Evolutionary conservation across 768 basidiomycete species (phyloP).

Genomic region (Leccinum boreale): DNA sequence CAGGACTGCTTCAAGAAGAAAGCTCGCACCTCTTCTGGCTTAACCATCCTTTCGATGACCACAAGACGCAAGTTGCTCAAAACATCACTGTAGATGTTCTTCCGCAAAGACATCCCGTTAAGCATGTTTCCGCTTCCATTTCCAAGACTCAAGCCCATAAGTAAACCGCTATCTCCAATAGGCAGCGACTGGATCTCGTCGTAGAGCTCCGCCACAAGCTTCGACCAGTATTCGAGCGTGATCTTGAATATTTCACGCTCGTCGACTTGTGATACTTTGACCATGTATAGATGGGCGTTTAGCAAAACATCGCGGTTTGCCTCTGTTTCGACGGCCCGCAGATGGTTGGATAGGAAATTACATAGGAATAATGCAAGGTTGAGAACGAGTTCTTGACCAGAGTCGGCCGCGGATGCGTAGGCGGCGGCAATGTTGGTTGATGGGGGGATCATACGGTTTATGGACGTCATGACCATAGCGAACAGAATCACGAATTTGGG

Average conservation of each 20-base stretch:
- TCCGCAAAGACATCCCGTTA: constrained; percentile 75
- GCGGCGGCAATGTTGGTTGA: constrained; percentile 92
- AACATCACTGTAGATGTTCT: constrained; percentile 95
- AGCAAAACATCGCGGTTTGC: constrained; percentile 87
- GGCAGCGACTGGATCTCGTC: constrained; percentile 94
- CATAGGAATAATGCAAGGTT: constrained; percentile 97
- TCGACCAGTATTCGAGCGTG: constrained; percentile 95
- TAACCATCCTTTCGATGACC: constrained; percentile 99
- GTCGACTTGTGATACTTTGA: constrained; percentile 96
- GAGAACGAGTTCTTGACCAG: constrained; percentile 94
- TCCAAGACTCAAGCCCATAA: constrained; percentile 87
- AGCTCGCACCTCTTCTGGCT: constrained; percentile 87
- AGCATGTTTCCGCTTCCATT: constrained; percentile 63
- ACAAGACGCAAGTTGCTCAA: constrained; percentile 91
- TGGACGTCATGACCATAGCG: constrained; percentile 96
- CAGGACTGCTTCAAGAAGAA: neutral
- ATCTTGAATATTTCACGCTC: constrained; percentile 99
- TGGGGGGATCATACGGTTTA: constrained; percentile 96
- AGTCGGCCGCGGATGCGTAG: constrained; percentile 83
- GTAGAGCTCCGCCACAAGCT: constrained; percentile 93
- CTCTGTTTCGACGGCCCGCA: constrained; percentile 91
- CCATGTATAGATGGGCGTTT: constrained; percentile 97
- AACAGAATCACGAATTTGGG: constrained; percentile 97
- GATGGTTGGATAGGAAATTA: constrained; percentile 92
- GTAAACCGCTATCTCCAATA: constrained; percentile 77